Evolutionary conservation across 345 rosid genomes (phyloP), one percentile per base, ranked within the genome.

Genomic region (Gossypium anomalum): DNA sequence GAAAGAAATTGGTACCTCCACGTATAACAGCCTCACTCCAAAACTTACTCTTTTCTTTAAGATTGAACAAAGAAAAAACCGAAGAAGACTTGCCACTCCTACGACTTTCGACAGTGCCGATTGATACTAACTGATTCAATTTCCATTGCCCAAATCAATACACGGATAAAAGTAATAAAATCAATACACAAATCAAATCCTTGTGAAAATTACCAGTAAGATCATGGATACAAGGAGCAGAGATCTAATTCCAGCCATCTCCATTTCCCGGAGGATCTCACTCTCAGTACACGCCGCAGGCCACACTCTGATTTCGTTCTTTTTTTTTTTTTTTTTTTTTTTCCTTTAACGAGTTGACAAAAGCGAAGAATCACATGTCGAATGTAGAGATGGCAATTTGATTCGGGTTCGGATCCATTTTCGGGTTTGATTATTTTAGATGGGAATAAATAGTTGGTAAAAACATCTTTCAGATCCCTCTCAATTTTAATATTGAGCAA

Each of bases 1-100:
- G 13, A 44, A 44, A 38, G 7, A 60, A 49, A 13, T 9, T 65
- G 82, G 41, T 85, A 80, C 97, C 93, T 19, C 77, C 80, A 51
- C 88, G 97, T 57, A 95, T 82, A 56, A 93, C 93, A 79, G 92
- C 76, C 83, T 95, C 98, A 67, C 91, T 93, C 99, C 99, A 95
- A 78, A 89, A 95, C 80, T 86, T 87, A 85, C 94, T 95, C 85
- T 83, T 90, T 23, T 86, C 97, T 78, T 77, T 91, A 78, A 95
- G 93, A 79, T 91, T 95, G 81, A 95, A 95, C 84, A 95, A 80
- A 25, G 99, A 95, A 72, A 95, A 91, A 56, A 93, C 90, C 0
- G 99, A 93, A 67, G 72, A 69, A 27, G 88, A 80, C 71, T 53
- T 89, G 17, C 78, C 86, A 49, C 80, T 75, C 67, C 64, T 83